Conservation (phyloP, 345 rosid genomes). For the Ricinus communis region DNA sequence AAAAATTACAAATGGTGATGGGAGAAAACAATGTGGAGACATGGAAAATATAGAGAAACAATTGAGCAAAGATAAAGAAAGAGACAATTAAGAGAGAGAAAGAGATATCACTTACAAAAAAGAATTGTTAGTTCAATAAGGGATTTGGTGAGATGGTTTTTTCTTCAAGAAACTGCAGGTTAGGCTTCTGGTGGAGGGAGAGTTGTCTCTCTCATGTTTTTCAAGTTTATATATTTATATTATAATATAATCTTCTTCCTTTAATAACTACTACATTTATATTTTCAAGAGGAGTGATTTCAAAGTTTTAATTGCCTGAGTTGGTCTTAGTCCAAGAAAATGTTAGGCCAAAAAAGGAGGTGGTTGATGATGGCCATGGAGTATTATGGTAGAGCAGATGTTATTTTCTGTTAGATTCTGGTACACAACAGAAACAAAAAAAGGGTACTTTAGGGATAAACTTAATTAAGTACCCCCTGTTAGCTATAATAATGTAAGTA, state of each 20-base stretch:
- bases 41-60: constrained; percentile 28
- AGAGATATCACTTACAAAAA: not conserved
- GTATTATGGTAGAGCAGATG: not conserved
- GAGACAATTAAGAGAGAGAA: constrained; percentile 2
- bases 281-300: constrained; percentile 28
- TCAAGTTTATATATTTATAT: no score
- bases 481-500: no score
- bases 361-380: not conserved
- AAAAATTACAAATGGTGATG: not conserved
- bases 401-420: not conserved
- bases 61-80: constrained; percentile 16
- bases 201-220: constrained; percentile 40
- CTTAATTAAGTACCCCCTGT: no score
- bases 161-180: constrained; percentile 43
- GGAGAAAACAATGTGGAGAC: constrained; percentile 20
- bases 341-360: not conserved
- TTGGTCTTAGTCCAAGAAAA: constrained; percentile 32
- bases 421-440: no score
- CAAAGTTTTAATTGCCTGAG: constrained; percentile 31
- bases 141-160: constrained; percentile 66
- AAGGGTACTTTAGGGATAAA: no score
- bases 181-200: constrained; percentile 53
- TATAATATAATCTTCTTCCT: no score
- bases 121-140: constrained; percentile 32
- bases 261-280: no score